Evolutionary conservation across 352 stramenopile species (phyloP).

Genomic region (Globisporangium viniferum): DNA sequence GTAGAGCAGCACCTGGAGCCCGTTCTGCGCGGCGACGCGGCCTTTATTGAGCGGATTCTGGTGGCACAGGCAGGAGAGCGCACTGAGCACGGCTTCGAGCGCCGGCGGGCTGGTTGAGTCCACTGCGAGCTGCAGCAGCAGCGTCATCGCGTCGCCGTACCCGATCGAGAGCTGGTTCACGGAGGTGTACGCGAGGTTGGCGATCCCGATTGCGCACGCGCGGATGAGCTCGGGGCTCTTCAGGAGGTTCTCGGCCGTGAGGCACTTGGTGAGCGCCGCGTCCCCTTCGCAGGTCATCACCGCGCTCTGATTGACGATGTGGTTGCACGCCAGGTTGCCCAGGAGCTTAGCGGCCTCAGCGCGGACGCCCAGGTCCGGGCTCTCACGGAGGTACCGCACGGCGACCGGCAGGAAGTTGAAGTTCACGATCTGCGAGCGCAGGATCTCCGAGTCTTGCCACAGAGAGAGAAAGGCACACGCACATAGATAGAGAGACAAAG

Average conservation of each 20-base stretch:
- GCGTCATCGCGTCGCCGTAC: conserved; percentile 63
- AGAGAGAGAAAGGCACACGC: background rate
- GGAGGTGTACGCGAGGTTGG: conserved; percentile 61
- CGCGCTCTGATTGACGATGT: conserved; percentile 68
- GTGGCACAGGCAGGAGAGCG: conserved; percentile 58
- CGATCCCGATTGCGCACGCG: conserved; percentile 50
- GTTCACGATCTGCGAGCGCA: conserved; percentile 69
- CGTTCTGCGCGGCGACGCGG: conserved; percentile 58
- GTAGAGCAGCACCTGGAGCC: conserved; percentile 68
- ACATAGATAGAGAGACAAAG: background rate
- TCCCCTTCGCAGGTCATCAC: conserved; percentile 63
- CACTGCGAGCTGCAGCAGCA: conserved; percentile 59
- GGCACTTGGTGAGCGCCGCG: conserved; percentile 27
- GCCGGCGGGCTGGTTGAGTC: conserved; percentile 40
- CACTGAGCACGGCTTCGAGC: conserved; percentile 42
- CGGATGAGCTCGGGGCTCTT: conserved; percentile 32
- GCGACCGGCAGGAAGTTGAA: conserved; percentile 42
- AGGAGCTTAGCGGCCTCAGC: conserved; percentile 61
- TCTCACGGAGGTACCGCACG: conserved; percentile 53
- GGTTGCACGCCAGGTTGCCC: conserved; percentile 62
- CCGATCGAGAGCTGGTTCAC: conserved; percentile 77
- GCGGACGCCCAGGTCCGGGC: conserved; percentile 29
- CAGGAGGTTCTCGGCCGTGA: conserved; percentile 32
- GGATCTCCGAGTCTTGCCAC: conserved; percentile 57
- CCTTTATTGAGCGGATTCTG: conserved; percentile 65